Evolutionary conservation across 2,329 filamentous ascomycete species (phyloP), one percentile per base, ranked within the genome.

Genomic region (Claviceps cyperi): DNA sequence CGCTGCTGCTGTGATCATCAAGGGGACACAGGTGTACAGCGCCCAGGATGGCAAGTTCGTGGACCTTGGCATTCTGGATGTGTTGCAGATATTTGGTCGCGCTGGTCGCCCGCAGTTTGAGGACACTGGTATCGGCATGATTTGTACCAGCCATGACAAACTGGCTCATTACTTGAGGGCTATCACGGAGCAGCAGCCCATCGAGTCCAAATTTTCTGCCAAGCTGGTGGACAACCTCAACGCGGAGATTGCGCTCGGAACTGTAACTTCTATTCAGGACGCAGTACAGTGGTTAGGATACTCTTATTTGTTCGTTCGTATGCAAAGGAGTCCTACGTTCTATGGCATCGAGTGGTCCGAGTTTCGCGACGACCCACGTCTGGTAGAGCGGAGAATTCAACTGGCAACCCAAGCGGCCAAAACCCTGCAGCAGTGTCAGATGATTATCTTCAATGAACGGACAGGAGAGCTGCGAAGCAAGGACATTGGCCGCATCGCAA

Each of bases 211-310:
- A 52, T 96, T 98, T 62, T 96, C 90, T 1, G 78, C 86, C 35
- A 94, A 94, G 65, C 72, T 98, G 11, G 90, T 98, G 2, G 92
- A 98, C 64, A 98, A 98, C 56, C 69, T 98, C 52, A 98, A 98
- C 57, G 92, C 92, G 0, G 92, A 98, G 63, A 89, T 98, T 55
- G 80, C 89, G 0, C 69, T 98, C 8, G 92, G 92, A 1, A 98
- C 94, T 0, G 94, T 98, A 17, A 97, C 91, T 0, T 95, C 91
- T 1, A 85, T 98, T 2, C 74, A 83, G 2, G 94, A 98, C 69
- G 92, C 87, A 0, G 90, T 96, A 1, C 87, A 94, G 56, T 98
- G 92, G 92, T 83, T 98, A 35, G 91, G 94, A 14, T 98, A 98
- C 64, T 96, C 91, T 0, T 98, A 97, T 61, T 74, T 98, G 0